A percentile compares a stretch with the other conserved stretches of the same genome.
These are phyloP conservation scores for Boletus insuetus DNA, from an alignment of 768 basidiomycete genomes.

Conservation along the genomic window DNA sequence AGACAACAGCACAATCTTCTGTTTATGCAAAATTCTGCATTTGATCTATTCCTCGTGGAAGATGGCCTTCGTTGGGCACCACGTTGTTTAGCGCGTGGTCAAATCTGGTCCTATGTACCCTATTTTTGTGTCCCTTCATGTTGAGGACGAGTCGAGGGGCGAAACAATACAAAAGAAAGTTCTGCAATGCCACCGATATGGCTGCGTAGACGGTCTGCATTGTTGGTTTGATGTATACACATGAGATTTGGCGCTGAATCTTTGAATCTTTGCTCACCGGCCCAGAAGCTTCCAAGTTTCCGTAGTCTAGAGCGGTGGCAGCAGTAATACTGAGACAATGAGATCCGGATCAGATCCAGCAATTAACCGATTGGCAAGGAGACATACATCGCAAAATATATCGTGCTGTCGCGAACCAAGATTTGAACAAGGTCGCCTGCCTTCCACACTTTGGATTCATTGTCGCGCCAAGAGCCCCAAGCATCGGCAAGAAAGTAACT, in stretches of 20 bases:
- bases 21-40: background rate
- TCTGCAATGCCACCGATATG: constrained; percentile 13
- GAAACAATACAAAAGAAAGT: constrained; percentile 17
- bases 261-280: background rate
- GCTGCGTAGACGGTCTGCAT: constrained; percentile 9
- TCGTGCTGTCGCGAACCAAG: constrained; percentile 17
- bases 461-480: constrained; percentile 2
- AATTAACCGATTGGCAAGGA: background rate
- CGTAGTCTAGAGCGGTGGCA: constrained; percentile 3
- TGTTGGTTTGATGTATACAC: background rate
- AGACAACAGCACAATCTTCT: background rate
- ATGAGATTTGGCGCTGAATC: background rate
- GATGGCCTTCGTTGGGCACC: background rate
- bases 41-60: background rate
- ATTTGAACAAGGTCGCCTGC: constrained; percentile 10
- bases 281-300: background rate
- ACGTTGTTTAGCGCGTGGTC: background rate
- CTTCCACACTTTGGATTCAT: background rate
- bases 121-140: constrained; percentile 8
- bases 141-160: constrained; percentile 20
- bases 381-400: constrained; percentile 21
- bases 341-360: background rate
- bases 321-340: background rate
- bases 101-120: constrained; percentile 7
- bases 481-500: constrained; percentile 4